phyloP scores from a whole-genome alignment of 2,329 filamentous ascomycete species.

The Dendryphion nanum region DNA sequence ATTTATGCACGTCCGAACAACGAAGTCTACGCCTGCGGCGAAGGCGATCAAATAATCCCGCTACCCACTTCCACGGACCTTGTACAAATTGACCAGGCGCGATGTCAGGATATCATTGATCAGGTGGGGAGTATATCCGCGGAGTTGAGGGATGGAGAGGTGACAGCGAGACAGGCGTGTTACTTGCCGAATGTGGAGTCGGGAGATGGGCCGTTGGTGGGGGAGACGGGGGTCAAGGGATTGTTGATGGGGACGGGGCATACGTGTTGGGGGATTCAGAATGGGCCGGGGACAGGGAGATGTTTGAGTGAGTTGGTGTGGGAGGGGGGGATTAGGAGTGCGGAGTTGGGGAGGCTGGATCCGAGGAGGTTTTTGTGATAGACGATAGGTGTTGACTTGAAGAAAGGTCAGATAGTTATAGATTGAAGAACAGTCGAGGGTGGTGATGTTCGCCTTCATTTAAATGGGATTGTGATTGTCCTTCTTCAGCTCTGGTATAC shows the following conservation, averaged over 20 bases:
- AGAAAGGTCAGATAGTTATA: too few relatives aligned
- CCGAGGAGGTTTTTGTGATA: slow-evolving; percentile 32
- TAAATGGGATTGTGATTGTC: too few relatives aligned
- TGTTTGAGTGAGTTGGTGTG: slow-evolving; percentile 48
- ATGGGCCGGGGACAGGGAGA: slow-evolving; percentile 74
- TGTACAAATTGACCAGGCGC: slow-evolving; percentile 70
- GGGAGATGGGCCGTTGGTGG: slow-evolving; percentile 71
- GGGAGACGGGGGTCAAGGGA: slow-evolving; percentile 69
- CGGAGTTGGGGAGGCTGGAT: slow-evolving; percentile 42
- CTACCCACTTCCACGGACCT: slow-evolving; percentile 74
- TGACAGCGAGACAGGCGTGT: slow-evolving; percentile 82
- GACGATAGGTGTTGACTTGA: neutral
- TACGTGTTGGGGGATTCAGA: slow-evolving; percentile 98
- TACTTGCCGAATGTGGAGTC: slow-evolving; percentile 76
- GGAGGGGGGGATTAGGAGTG: slow-evolving; percentile 45
- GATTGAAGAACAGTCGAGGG: too few relatives aligned
- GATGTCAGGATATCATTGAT: slow-evolving; percentile 82
- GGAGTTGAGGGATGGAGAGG: slow-evolving; percentile 46
- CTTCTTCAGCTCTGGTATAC: too few relatives aligned
- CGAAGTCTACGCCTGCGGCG: slow-evolving; percentile 92
- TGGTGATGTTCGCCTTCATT: too few relatives aligned
- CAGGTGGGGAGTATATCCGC: slow-evolving; percentile 65
- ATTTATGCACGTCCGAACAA: slow-evolving; percentile 88
- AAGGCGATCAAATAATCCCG: slow-evolving; percentile 73
- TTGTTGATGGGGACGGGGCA: slow-evolving; percentile 84